Evolutionary conservation across 768 basidiomycete genomes (phyloP).

Genomic region (Psilocybe azurescens): DNA sequence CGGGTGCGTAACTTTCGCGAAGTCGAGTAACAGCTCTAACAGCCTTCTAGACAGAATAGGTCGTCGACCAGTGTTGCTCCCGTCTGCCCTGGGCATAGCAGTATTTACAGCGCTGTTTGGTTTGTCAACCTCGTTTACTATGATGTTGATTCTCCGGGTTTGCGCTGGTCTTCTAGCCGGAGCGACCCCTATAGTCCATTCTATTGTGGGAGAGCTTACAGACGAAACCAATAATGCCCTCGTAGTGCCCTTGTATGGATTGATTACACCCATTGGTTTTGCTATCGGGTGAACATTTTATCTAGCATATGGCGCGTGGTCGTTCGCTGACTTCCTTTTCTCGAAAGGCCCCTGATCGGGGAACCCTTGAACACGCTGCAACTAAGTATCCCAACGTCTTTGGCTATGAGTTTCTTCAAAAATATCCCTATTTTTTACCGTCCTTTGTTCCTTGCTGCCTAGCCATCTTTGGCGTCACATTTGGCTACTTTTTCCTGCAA

Average conservation of each 20-base stretch:
- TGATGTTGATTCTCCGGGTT: constrained; percentile 10
- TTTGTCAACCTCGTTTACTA: constrained; percentile 8
- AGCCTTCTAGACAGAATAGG: constrained; percentile 6
- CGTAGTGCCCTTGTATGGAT: constrained; percentile 3
- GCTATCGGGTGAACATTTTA: not conserved
- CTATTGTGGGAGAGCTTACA: constrained; percentile 11
- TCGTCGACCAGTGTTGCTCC: constrained; percentile 11
- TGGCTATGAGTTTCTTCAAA: constrained; percentile 4
- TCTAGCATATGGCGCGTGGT: not conserved
- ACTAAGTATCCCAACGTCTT: constrained; percentile 4
- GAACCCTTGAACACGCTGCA: constrained; percentile 2
- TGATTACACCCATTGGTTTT: constrained; percentile 3
- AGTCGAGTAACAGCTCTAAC: not conserved
- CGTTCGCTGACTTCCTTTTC: not conserved
- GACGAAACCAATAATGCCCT: constrained; percentile 9
- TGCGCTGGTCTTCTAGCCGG: constrained; percentile 5
- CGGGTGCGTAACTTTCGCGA: not conserved
- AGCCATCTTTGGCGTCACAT: constrained; percentile 2
- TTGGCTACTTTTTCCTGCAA: constrained; percentile 6
- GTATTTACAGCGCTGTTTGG: constrained; percentile 10
- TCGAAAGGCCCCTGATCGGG: not conserved
- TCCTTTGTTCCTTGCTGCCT: constrained; percentile 10
- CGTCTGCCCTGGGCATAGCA: constrained; percentile 9
- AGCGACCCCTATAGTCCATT: constrained; percentile 9
- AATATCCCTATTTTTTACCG: constrained; percentile 8